Evolutionary conservation across 1,284 basidiomycete species (phyloP), one percentile per base, ranked within the genome.

Genomic region (Volvariella surrecta): DNA sequence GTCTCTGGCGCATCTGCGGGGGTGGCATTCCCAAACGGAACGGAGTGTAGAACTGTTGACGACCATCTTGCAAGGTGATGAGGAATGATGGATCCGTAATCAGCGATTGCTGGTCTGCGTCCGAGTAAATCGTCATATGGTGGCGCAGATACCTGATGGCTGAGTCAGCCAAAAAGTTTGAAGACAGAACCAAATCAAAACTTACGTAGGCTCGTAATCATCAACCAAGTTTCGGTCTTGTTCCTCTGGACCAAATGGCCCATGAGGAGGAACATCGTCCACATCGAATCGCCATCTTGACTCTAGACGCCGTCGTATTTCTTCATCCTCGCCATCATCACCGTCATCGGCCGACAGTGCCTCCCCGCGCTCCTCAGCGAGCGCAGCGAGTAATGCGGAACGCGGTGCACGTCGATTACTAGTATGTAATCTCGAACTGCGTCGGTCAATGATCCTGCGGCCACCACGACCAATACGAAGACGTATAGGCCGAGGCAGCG

Each of bases 391-490:
- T 32, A 59, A 46, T 13, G 54, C 49, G 4, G 59, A 58, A 6
- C 56, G 54, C 11, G 50, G 43, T 21, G 50, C 24, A 32, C 51
- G 54, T 15, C 44, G 32, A 2, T 50, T 11, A 3, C 54, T 45
- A 13, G 48, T 42, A n/a, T 51, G 59, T 30, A 53, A 45, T 4
- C 51, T 55, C 4, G 68, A 59, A 42, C 69, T 62, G 10, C 83
- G 76, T 37, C 92, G 76, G 61, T 96, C 93, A 4, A 96, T 55
- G 49, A 80, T 66, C n/a, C 82, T 59, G 21, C 88, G 74, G 2
- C 93, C 91, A 37, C 87, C 89, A 48, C 91, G 85, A 4, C 89
- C 91, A 45, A 74, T 60, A 8, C 92, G 82, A 40, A 86, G 56
- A 45, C 92, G 84, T 47, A 89, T 74, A 9, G 85, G 65, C 43